Percentiles rank a stretch among this genome's conserved stretches.
Evolutionary conservation across 495 filamentous ascomycete genomes (phyloP).

Genomic region (Peziza echinospora): DNA sequence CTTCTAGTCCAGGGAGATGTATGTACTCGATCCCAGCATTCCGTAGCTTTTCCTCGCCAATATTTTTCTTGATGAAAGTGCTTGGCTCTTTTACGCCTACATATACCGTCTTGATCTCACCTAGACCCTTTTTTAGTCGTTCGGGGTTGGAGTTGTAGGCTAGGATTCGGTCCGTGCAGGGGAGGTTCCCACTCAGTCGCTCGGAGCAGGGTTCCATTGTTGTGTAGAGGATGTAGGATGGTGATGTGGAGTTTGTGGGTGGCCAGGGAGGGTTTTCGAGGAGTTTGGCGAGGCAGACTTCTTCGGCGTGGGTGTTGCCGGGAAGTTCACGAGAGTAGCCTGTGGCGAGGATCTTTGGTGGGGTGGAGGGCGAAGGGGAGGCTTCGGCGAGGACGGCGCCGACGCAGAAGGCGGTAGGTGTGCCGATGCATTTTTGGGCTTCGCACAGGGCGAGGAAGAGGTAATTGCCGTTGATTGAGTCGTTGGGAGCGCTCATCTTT

Average conservation of each 20-base stretch:
- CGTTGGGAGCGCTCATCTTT: no score
- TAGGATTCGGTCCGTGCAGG: slow-evolving; percentile 64
- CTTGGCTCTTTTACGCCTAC: slow-evolving; percentile 75
- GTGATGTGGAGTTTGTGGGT: not conserved
- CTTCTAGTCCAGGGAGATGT: slow-evolving; percentile 52
- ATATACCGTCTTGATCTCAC: slow-evolving; percentile 52
- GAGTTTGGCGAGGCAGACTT: slow-evolving; percentile 68
- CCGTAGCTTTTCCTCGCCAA: slow-evolving; percentile 45
- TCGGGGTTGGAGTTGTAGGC: not conserved
- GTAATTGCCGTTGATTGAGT: no score
- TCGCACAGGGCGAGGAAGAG: slow-evolving; percentile 47
- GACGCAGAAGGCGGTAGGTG: slow-evolving; percentile 80
- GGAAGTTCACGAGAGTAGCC: slow-evolving; percentile 80
- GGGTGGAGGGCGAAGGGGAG: slow-evolving; percentile 27
- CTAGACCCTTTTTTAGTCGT: slow-evolving; percentile 29
- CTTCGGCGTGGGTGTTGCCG: slow-evolving; percentile 91
- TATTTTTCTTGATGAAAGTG: slow-evolving; percentile 65
- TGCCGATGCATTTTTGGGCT: slow-evolving; percentile 56
- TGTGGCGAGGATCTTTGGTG: slow-evolving; percentile 48
- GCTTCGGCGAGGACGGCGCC: slow-evolving; percentile 50
- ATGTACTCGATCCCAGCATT: slow-evolving; percentile 53
- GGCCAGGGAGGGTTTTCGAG: slow-evolving; percentile 1
- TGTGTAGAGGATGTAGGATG: slow-evolving; percentile 51
- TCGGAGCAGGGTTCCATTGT: slow-evolving; percentile 85
- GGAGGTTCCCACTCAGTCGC: slow-evolving; percentile 55